These are phyloP conservation scores for Boletus calvinii DNA, from an alignment of 1,284 basidiomycete species.

Conservation along the genomic window DNA sequence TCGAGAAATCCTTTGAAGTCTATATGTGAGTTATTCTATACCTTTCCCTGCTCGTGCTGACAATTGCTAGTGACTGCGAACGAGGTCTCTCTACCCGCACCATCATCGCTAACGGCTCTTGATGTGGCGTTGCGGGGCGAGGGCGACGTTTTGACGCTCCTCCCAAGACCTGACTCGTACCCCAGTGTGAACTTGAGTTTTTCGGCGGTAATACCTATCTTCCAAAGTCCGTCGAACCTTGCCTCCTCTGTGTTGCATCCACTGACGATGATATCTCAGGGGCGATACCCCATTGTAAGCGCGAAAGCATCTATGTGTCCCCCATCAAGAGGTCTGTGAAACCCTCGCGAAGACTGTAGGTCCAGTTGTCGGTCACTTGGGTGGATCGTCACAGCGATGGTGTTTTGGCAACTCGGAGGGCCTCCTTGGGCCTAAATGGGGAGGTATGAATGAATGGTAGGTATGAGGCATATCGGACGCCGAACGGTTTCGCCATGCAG, in stretches of 20 bases:
- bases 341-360: slow-evolving; percentile 24
- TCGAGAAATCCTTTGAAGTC: slow-evolving; percentile 4
- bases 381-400: too few species aligned
- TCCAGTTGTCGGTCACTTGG: neutral
- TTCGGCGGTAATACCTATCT: neutral
- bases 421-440: neutral
- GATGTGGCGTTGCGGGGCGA: slow-evolving; percentile 4
- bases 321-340: slow-evolving; percentile 13
- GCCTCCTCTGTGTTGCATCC: neutral
- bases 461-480: neutral
- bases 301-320: slow-evolving; percentile 15
- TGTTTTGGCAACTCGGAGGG: neutral
- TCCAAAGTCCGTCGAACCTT: slow-evolving; percentile 5
- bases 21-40: slow-evolving; percentile 4
- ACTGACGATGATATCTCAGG: slow-evolving; percentile 10
- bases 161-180: neutral
- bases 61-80: slow-evolving; percentile 1
- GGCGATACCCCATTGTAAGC: slow-evolving; percentile 1
- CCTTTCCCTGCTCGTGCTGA: slow-evolving; percentile 1
- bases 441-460: neutral
- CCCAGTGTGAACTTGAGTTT: slow-evolving; percentile 7
- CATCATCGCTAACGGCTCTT: slow-evolving; percentile 12
- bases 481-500: neutral
- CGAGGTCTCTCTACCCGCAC: neutral
- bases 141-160: slow-evolving; percentile 4